Evolutionary conservation across 208 protist genomes (phyloP).

Genomic region (Entamoeba invadens): DNA sequence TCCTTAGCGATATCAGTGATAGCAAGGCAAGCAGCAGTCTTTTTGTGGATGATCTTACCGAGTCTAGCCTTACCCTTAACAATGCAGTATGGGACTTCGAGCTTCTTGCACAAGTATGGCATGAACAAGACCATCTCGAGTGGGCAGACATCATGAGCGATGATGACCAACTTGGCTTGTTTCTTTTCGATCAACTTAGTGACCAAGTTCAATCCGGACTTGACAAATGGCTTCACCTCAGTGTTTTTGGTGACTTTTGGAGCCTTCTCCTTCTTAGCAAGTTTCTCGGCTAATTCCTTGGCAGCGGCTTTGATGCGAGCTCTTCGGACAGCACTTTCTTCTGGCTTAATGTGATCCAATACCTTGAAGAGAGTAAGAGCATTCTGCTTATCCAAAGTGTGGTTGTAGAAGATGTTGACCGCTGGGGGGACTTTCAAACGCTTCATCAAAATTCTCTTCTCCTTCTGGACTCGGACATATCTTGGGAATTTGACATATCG

Average conservation of each 20-base stretch:
- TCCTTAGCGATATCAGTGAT: conserved; percentile 75
- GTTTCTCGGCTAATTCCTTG: conserved; percentile 52
- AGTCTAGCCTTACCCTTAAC: conserved; percentile 94
- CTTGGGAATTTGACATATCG: conserved; percentile 90
- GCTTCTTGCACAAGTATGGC: conserved; percentile 88
- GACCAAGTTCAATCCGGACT: conserved; percentile 90
- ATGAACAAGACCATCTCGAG: conserved; percentile 96
- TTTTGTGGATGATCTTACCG: conserved; percentile 79
- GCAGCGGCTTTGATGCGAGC: conserved; percentile 68
- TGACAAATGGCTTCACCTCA: conserved; percentile 65
- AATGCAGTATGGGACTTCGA: conserved; percentile 95
- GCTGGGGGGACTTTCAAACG: conserved; percentile 82
- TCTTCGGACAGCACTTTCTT: conserved; percentile 63
- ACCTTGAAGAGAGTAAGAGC: conserved; percentile 57
- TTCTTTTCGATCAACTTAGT: conserved; percentile 86
- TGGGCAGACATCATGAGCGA: conserved; percentile 97
- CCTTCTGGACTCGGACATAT: conserved; percentile 90
- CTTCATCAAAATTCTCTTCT: conserved; percentile 80
- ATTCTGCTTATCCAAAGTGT: conserved; percentile 6
- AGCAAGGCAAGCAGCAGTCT: conserved; percentile 77
- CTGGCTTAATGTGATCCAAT: conserved; percentile 65
- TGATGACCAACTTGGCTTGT: conserved; percentile 91
- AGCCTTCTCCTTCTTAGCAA: conserved; percentile 47
- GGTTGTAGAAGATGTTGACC: conserved; percentile 68
- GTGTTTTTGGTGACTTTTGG: conserved; percentile 18